Evolutionary conservation across 768 basidiomycete genomes (phyloP).

Genomic region (Gyrodon lividus): DNA sequence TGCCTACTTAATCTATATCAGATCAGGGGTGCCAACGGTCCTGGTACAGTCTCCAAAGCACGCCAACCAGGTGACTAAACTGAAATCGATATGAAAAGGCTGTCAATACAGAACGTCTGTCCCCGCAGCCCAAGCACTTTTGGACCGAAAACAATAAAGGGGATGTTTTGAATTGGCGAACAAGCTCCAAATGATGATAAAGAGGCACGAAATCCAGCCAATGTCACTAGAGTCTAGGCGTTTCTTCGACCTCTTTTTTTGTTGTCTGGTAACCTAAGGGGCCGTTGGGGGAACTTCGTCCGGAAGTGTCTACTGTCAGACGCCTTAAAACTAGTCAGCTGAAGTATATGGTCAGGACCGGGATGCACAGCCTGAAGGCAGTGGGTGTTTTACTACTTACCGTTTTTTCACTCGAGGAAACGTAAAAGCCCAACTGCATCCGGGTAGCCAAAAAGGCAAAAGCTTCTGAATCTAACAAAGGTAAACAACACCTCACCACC

Average conservation of each 20-base stretch:
- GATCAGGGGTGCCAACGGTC: slow-evolving; percentile 34
- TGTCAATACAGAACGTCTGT: not conserved
- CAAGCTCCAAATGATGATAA: not conserved
- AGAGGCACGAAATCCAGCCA: slow-evolving; percentile 1
- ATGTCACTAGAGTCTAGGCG: slow-evolving; percentile 14
- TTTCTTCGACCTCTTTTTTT: slow-evolving; percentile 2
- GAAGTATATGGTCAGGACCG: too few relatives aligned
- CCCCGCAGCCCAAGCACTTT: slow-evolving; percentile 1
- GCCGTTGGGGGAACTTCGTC: not conserved
- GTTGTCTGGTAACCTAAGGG: slow-evolving; percentile 1
- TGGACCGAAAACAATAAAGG: slow-evolving; percentile 6
- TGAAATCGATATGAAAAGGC: slow-evolving; percentile 17
- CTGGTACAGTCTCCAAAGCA: slow-evolving; percentile 9
- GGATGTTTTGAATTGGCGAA: not conserved
- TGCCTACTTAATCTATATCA: slow-evolving; percentile 21
- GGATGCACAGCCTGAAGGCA: not conserved
- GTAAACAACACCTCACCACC: slow-evolving; percentile 25
- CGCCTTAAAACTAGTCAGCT: not conserved
- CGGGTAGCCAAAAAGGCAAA: slow-evolving; percentile 10
- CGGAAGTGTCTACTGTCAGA: not conserved
- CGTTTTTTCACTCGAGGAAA: not conserved
- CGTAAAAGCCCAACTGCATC: not conserved
- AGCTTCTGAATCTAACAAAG: slow-evolving; percentile 27
- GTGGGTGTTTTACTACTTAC: not conserved
- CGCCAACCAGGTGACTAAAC: slow-evolving; percentile 12